These are phyloP conservation scores for Warburgia ugandensis DNA, from an alignment of 164 flowering plant species.

Conservation along the genomic window DNA sequence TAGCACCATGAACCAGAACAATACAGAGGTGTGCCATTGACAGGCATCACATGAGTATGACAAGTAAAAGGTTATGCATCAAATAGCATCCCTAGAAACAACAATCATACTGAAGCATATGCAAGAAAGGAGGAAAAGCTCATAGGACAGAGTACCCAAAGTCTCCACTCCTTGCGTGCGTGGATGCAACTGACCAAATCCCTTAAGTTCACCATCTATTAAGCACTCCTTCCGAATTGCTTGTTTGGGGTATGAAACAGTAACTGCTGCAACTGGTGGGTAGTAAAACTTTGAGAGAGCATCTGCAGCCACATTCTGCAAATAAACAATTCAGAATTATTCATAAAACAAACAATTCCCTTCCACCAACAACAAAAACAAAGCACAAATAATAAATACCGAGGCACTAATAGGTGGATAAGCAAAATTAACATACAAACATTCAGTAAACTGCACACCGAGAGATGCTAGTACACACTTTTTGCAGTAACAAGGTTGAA, in stretches of 20 bases:
- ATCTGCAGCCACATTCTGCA: constrained; percentile 76
- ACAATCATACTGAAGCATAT: background rate
- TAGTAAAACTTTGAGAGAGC: constrained; percentile 75
- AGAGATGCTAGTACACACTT: too few species aligned
- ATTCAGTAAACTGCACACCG: too few species aligned
- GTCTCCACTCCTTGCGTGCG: constrained; percentile 97
- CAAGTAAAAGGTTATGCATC: background rate
- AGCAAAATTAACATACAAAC: too few species aligned
- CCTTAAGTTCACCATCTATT: constrained; percentile 85
- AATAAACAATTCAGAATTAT: constrained; percentile 2
- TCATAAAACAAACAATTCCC: background rate
- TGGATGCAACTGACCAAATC: constrained; percentile 98
- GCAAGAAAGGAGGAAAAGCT: background rate
- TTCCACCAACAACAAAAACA: background rate
- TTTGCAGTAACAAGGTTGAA: too few species aligned
- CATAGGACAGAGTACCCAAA: constrained; percentile 40
- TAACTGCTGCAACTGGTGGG: constrained; percentile 94
- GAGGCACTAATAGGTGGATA: too few species aligned
- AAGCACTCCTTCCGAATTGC: constrained; percentile 72
- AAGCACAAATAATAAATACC: too few species aligned
- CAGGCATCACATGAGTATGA: background rate
- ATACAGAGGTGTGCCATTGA: too few species aligned
- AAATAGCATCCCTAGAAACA: background rate
- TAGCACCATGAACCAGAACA: too few species aligned
- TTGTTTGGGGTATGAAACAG: constrained; percentile 79